Evolutionary conservation across 371 early-diverging fungal genomes (phyloP), one percentile per base, ranked within the genome.

Genomic region (Zopfochytrium polystomum): DNA sequence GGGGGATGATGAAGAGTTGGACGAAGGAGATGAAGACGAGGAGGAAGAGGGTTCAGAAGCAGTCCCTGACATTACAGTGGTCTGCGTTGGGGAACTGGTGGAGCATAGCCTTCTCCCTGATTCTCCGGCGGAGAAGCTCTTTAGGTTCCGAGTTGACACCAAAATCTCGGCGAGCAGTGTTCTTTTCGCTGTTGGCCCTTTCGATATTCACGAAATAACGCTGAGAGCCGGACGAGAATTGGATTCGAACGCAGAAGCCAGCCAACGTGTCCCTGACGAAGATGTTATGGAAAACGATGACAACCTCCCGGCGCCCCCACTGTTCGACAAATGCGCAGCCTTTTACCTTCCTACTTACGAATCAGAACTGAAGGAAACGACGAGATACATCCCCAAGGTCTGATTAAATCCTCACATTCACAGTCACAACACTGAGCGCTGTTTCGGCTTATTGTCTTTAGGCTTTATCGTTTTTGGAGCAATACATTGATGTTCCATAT

Each of bases 381-480:
- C 86, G 56, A 75, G 78, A 44, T 85, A 87, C 55, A 59, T 90
- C 23, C 79, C 83, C 56, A 82, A 87, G 73, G 87, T 88, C 53
- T 71, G 45, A 2, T 32, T 18, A 30, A 35, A 18, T 4, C 9
- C 42, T 53, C 59, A 9, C 7, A n/a, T 15, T 23, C n/a, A 23
- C 9, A 1, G 18, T 49, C 15, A 30, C 22, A 7, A n/a, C 29
- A 57, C 23, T 32, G 30, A 22, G 48, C 6, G 51, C 15, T 51
- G 15, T 34, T 13, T 7, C 29, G 7, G 23, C n/a, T 38, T 52
- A 22, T 43, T 18, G 32, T 15, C 25, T 61, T 43, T 62, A 85
- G 84, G 85, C 85, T 13, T 80, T 92, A 78, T 90, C 87, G 47
- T 91, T 90, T 67, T 89, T 86, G 68, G 85, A 89, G 62, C 87